Evolutionary conservation across 305 asterid genomes (phyloP), one percentile per base, ranked within the genome.

Genomic region (Fraxinus xanthoxyloides): DNA sequence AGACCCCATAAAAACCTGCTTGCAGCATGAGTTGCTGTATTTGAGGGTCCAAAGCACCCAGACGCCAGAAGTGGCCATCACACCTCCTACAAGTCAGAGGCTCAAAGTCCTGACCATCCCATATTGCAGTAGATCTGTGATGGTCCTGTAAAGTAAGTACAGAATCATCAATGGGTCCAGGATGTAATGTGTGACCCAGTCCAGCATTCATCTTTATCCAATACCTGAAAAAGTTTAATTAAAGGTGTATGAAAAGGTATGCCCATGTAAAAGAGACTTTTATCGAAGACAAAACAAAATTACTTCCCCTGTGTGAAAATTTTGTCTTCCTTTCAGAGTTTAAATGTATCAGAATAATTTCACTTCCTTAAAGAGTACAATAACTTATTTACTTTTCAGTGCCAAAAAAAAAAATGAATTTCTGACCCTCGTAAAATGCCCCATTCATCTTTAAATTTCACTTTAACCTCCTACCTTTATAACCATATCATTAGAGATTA

Each of bases 11-110:
- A 72, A 93, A 93, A 72, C 97, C 97, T 48, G 94, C 96, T 86
- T 85, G 90, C 82, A 92, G 84, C 93, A 93, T 89, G 88, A 88
- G 87, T 61, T 80, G 82, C 85, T 93, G 95, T 79, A 93, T 92
- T 67, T 93, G 89, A 77, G 96, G 93, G 79, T 91, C 93, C 61
- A 93, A 78, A 77, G 89, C 72, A 56, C 92, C 97, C 85, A 93
- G 81, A 72, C 96, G 94, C 97, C 97, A 93, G 84, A 93, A 93
- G 79, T 93, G 96, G 82, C 97, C 96, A 75, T 93, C 96, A 63
- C 96, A 93, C 72, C 97, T 87, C 86, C 96, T 86, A 82, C 97
- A 93, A 3, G 97, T 92, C 63, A 93, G 89, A 34, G 97, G 97
- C 87, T 93, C 97, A 48, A 92, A 93, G 76, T 89, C 92, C 78